Base-by-base conservation (phyloP, 352 stramenopile species). In the Phytophthora tentaculata region DNA sequence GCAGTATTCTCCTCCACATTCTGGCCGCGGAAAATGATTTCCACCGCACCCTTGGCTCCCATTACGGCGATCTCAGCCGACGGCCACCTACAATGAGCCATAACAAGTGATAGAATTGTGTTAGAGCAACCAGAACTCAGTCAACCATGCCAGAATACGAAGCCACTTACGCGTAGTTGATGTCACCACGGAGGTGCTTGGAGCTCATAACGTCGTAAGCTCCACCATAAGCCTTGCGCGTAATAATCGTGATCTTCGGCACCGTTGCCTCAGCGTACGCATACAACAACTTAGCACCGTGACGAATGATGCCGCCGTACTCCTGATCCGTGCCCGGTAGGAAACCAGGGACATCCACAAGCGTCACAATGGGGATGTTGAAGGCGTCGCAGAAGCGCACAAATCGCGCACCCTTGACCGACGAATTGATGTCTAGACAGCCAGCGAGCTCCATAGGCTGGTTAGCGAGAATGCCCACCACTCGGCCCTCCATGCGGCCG, bases 191-290 rank as follows among this genome's bases (percentile, higher is more conserved):
- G 49, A 99, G 80, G 78, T 99, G 97, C 86, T 99, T 99, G 57
- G 93, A 98, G 60, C 86, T 91, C 97, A 99, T 99, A 35, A 99
- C 96, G 77, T 99, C 97, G 80, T 99, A 99, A 4, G 97, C 97
- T 41, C 97, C 97, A 56, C 97, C 97, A 77, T 99, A 99, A 20
- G 97, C 97, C 74, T 99, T 99, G 32, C 97, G 87, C 22, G 96
- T 99, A 78, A 99, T 99, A 26, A 99, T 96, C 19, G 97, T 99
- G 71, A 97, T 88, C 77, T 99, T 99, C n/a, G 97, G 97, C 49
- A 99, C 97, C 13, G 92, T 99, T 20, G 97, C 97, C 73, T 99
- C 96, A 3, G 96, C 94, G 72, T 99, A 99, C 16, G 97, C 97
- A 83, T 99, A 99, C 37, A 99, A 77, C 29, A 99, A 80, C 84